These are phyloP conservation scores for Cryptosporidium ubiquitum DNA, from an alignment of 169 alveolate genomes.

Conservation along the genomic window DNA sequence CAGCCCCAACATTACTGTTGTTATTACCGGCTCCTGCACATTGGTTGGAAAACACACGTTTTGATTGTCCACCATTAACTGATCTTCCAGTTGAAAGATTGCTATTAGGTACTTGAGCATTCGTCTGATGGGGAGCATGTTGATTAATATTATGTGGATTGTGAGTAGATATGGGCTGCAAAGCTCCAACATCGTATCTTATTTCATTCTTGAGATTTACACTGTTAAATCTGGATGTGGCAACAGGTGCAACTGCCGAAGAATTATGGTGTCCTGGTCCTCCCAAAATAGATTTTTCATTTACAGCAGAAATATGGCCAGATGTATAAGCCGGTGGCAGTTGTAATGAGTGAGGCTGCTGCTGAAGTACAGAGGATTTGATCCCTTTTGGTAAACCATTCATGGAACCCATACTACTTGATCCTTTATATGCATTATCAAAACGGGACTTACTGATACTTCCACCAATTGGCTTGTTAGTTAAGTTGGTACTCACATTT, in stretches of 20 bases:
- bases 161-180: neutral
- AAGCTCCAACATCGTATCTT: slow-evolving; percentile 15
- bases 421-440: slow-evolving; percentile 25
- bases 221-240: neutral
- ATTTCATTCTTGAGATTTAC: neutral
- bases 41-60: slow-evolving; percentile 50
- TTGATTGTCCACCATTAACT: slow-evolving; percentile 15
- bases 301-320: neutral
- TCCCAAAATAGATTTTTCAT: slow-evolving; percentile 4
- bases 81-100: slow-evolving; percentile 23
- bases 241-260: neutral
- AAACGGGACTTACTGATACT: slow-evolving; percentile 32
- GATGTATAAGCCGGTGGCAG: neutral
- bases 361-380: neutral
- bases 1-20: neutral
- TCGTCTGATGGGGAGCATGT: slow-evolving; percentile 8
- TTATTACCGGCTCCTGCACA: neutral
- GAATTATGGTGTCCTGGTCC: neutral
- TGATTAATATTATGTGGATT: neutral
- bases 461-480: neutral
- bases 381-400: neutral
- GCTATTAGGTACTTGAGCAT: slow-evolving; percentile 20
- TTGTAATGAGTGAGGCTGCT: neutral
- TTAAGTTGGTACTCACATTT: neutral
- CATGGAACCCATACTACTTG: neutral